Percentiles rank a stretch among this genome's conserved stretches.
phyloP scores from a whole-genome alignment of 805 yeast genomes.

The Ogataea populi-albae region DNA sequence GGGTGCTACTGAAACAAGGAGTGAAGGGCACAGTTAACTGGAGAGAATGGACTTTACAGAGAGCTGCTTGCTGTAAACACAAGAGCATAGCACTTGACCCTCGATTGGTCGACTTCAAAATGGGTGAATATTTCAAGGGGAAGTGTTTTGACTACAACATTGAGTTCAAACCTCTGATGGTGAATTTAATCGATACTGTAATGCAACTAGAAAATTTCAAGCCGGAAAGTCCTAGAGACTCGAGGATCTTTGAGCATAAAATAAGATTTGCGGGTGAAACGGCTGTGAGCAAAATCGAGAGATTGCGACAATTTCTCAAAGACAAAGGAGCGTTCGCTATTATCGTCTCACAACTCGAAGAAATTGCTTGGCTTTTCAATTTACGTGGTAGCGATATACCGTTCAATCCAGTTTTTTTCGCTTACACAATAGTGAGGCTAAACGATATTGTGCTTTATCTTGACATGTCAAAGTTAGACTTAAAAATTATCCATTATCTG shows the following conservation, averaged over 20 bases:
- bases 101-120: slow-evolving; percentile 53
- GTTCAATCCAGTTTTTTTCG: slow-evolving; percentile 82
- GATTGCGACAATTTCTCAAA: slow-evolving; percentile 27
- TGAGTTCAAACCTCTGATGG: slow-evolving; percentile 48
- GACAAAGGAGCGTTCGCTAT: slow-evolving; percentile 41
- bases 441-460: slow-evolving; percentile 39
- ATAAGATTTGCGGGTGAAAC: slow-evolving; percentile 41
- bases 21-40: slow-evolving; percentile 67
- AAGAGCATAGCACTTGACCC: slow-evolving; percentile 83
- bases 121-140: slow-evolving; percentile 40
- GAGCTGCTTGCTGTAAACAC: slow-evolving; percentile 44
- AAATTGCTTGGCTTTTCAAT: slow-evolving; percentile 52
- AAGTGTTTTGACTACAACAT: slow-evolving; percentile 36
- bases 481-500: slow-evolving; percentile 17
- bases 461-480: slow-evolving; percentile 40
- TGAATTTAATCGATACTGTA: slow-evolving; percentile 70
- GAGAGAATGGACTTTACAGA: slow-evolving; percentile 72
- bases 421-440: slow-evolving; percentile 51
- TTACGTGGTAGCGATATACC: slow-evolving; percentile 66
- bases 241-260: slow-evolving; percentile 36
- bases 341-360: slow-evolving; percentile 49
- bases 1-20: slow-evolving; percentile 83
- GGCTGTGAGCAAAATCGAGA: slow-evolving; percentile 35
- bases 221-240: slow-evolving; percentile 19
- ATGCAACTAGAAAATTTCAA: slow-evolving; percentile 48